Percentiles rank a stretch among this genome's conserved stretches.
Evolutionary conservation across 306 rosid species (phyloP).

Genomic region (Malus sylvestris): DNA sequence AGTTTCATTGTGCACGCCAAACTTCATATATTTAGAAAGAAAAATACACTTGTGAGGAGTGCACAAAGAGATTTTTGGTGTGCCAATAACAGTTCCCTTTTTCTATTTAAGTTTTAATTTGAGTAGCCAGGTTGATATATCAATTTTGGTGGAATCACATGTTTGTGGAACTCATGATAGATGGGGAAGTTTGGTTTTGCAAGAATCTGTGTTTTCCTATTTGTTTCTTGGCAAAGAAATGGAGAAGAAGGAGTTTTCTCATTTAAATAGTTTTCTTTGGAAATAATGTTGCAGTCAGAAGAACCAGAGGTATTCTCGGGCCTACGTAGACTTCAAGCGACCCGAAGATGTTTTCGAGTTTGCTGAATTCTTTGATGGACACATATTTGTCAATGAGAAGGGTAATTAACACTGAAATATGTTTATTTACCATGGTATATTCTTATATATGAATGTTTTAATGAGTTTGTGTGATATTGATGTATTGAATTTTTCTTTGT

Average conservation of each 20-base stretch:
- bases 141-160: not conserved
- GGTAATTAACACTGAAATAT: slow-evolving; percentile 31
- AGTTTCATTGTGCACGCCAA: too few species aligned
- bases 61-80: too few species aligned
- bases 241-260: slow-evolving; percentile 2
- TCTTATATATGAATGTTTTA: not conserved
- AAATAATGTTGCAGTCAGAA: slow-evolving; percentile 58
- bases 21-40: too few species aligned
- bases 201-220: not conserved
- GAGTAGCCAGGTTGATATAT: not conserved
- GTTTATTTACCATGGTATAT: not conserved
- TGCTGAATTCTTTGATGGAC: slow-evolving; percentile 78
- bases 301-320: slow-evolving; percentile 72
- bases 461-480: not conserved
- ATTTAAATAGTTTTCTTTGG: slow-evolving; percentile 14
- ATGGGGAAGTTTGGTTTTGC: not conserved
- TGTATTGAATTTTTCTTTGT: not conserved
- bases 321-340: slow-evolving; percentile 64
- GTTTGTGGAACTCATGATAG: not conserved
- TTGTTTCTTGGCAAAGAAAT: not conserved
- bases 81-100: too few species aligned
- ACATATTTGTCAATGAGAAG: slow-evolving; percentile 85
- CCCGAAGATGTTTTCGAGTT: slow-evolving; percentile 78
- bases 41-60: too few species aligned
- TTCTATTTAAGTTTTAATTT: not conserved